Percentiles rank a stretch among this genome's conserved stretches.
phyloP scores from a whole-genome alignment of 2,329 filamentous ascomycete species.

The Aspergillus vadensis region DNA sequence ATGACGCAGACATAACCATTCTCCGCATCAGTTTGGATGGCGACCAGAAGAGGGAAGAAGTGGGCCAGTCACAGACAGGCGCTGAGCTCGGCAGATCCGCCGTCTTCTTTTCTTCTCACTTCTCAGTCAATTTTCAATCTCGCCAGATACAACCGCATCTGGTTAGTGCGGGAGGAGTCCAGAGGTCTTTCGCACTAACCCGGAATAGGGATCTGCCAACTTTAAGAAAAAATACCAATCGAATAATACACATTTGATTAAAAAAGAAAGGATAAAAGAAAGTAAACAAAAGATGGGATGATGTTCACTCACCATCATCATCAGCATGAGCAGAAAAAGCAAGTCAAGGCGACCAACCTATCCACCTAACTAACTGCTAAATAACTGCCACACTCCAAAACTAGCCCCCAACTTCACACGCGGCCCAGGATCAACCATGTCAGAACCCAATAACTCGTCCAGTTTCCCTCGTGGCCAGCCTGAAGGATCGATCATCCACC shows the following conservation, averaged over 20 bases:
- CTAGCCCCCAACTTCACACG: not conserved
- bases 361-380: not conserved
- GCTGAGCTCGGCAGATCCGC: not conserved
- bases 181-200: not conserved
- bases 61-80: not conserved
- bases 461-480: not conserved
- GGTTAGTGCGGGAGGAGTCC: constrained; percentile 17
- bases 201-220: not conserved
- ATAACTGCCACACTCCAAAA: not conserved
- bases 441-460: constrained; percentile 2
- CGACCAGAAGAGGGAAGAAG: not conserved
- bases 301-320: not conserved
- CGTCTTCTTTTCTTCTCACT: no score
- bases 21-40: constrained; percentile 19
- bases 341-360: not conserved
- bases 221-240: not conserved
- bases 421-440: constrained; percentile 3
- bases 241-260: not conserved
- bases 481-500: not conserved
- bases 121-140: constrained; percentile 13
- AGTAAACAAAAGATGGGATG: not conserved
- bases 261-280: not conserved
- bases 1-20: constrained; percentile 15
- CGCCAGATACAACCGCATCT: constrained; percentile 28
- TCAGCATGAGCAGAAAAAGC: not conserved